Evolutionary conservation across 2,329 filamentous ascomycete genomes (phyloP).

Genomic region (Xylaria hypoxylon): DNA sequence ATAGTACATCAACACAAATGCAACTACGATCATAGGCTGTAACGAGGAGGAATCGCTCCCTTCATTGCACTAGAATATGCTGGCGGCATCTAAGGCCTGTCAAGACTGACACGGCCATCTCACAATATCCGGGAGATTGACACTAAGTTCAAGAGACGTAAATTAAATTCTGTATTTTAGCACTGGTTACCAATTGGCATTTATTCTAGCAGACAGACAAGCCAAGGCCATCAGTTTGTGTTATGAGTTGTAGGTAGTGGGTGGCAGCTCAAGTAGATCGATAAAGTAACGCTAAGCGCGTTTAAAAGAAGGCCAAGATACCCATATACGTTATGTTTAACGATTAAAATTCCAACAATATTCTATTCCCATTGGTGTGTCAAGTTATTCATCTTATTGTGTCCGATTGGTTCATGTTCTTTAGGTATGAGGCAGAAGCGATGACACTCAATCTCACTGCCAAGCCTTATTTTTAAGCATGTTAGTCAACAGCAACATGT

Average conservation of each 20-base stretch:
- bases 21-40: neutral
- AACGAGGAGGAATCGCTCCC: neutral
- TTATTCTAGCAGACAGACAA: conserved; percentile 3
- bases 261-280: conserved; percentile 20
- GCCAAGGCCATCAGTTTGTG: conserved; percentile 11
- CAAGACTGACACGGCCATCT: neutral
- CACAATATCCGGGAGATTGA: conserved; percentile 14
- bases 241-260: conserved; percentile 12
- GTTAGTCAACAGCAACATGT: conserved; percentile 16
- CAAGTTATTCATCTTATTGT: neutral
- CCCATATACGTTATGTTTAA: conserved; percentile 32
- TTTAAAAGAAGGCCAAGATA: conserved; percentile 33
- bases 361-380: neutral
- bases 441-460: conserved; percentile 7
- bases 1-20: neutral
- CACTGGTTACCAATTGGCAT: conserved; percentile 21
- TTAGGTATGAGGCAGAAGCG: neutral
- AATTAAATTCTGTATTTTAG: conserved; percentile 28
- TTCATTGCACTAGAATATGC: conserved; percentile 17
- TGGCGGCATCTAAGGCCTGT: conserved; percentile 5
- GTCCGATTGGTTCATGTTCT: neutral
- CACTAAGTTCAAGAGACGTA: conserved; percentile 12
- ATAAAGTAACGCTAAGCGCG: conserved; percentile 13
- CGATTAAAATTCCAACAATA: neutral
- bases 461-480: conserved; percentile 32